Conservation (phyloP, 1,139 yeast genomes). For the Yamadazyma conglobata region DNA sequence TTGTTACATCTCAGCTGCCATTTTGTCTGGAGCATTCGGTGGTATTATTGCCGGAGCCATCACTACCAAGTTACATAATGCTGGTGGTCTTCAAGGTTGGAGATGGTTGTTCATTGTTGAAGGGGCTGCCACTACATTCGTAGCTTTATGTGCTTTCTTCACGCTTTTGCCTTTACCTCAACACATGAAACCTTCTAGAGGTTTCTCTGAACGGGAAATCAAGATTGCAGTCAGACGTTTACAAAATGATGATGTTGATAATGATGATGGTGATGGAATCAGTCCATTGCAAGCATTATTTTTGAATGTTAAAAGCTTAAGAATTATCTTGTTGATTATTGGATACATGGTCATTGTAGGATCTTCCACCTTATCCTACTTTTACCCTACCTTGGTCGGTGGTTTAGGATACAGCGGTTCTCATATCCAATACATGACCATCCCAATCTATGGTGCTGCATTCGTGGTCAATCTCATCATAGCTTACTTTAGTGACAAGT, state of each 20-base stretch:
- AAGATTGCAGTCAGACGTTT: slow-evolving; percentile 8
- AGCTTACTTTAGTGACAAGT: slow-evolving; percentile 12
- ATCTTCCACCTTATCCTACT: slow-evolving; percentile 12
- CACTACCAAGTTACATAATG: slow-evolving; percentile 20
- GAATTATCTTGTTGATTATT: slow-evolving; percentile 9
- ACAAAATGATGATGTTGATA: slow-evolving; percentile 10
- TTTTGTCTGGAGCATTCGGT: slow-evolving; percentile 17
- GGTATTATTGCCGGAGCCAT: slow-evolving; percentile 19
- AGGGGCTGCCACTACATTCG: slow-evolving; percentile 26
- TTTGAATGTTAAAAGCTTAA: slow-evolving; percentile 7
- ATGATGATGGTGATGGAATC: slow-evolving; percentile 7
- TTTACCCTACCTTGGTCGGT: slow-evolving; percentile 10
- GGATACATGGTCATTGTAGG: slow-evolving; percentile 15
- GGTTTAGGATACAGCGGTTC: slow-evolving; percentile 10
- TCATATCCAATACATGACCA: slow-evolving; percentile 11
- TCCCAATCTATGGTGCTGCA: slow-evolving; percentile 64
- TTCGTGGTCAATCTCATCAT: slow-evolving; percentile 25
- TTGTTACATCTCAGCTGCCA: slow-evolving; percentile 21
- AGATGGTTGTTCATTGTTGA: slow-evolving; percentile 36
- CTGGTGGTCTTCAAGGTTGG: slow-evolving; percentile 28
- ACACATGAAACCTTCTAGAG: slow-evolving; percentile 8
- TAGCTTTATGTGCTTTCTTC: slow-evolving; percentile 26
- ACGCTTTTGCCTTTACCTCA: slow-evolving; percentile 16
- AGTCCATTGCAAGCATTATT: slow-evolving; percentile 7
- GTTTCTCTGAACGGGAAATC: slow-evolving; percentile 10